These are phyloP conservation scores for Spergularia bocconei DNA, from an alignment of 148 eudicot species.

Conservation along the genomic window DNA sequence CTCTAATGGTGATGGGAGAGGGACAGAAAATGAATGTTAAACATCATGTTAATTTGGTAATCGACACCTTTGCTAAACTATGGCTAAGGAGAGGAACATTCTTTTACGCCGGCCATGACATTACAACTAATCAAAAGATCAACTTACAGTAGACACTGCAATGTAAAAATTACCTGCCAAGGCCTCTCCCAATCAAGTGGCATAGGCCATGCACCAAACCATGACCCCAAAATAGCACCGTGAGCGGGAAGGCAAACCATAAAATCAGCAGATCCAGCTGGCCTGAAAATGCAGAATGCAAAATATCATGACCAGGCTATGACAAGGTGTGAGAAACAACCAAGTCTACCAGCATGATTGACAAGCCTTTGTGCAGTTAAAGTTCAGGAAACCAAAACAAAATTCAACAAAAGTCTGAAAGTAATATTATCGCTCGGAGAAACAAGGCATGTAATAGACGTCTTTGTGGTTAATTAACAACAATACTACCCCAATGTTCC, in stretches of 20 bases:
- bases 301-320: constrained; percentile 3
- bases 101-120: not conserved
- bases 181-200: constrained; percentile 99
- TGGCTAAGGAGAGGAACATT: not conserved
- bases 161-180: constrained; percentile 71
- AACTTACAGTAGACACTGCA: not conserved
- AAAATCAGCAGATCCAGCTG: constrained; percentile 54
- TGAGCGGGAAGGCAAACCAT: constrained; percentile 85
- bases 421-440: not conserved
- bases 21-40: not conserved
- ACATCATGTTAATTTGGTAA: constrained; percentile 6
- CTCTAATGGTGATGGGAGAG: too few species aligned
- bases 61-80: not conserved
- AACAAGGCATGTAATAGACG: constrained; percentile 1
- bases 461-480: not conserved
- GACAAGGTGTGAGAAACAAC: not conserved
- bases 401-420: not conserved
- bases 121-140: not conserved
- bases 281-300: constrained; percentile 41
- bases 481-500: too few species aligned
- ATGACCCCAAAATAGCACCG: constrained; percentile 87
- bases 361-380: not conserved
- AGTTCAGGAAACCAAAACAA: not conserved
- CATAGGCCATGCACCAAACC: constrained; percentile 99
- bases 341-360: not conserved